Percentiles rank a stretch among this genome's conserved stretches.
These are phyloP conservation scores for Scheffersomyces lignosus DNA, from an alignment of 805 yeast genomes.

Conservation along the genomic window DNA sequence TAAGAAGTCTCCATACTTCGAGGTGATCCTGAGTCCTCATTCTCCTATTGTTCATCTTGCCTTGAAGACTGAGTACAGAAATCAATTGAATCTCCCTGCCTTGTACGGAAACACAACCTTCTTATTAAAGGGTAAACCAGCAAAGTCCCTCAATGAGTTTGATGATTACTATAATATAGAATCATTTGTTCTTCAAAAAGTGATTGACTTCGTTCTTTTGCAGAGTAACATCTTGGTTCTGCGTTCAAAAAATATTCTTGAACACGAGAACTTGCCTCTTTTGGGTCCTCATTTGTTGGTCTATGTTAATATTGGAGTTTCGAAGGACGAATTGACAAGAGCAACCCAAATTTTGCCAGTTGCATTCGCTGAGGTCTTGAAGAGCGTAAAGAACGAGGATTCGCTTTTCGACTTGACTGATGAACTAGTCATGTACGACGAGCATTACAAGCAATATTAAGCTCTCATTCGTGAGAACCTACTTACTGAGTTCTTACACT, in stretches of 20 bases:
- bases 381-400: conserved; percentile 16
- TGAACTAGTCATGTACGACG: conserved; percentile 23
- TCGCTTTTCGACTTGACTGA: conserved; percentile 28
- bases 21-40: conserved; percentile 53
- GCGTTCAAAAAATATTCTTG: conserved; percentile 62
- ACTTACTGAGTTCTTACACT: conserved; percentile 1
- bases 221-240: conserved; percentile 58
- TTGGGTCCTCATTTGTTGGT: conserved; percentile 37
- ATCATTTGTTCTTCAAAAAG: conserved; percentile 60
- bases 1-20: conserved; percentile 38
- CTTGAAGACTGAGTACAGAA: conserved; percentile 49
- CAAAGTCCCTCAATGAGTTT: conserved; percentile 42
- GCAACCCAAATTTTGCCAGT: conserved; percentile 22
- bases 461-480: not conserved
- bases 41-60: conserved; percentile 74
- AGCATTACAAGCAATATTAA: not conserved
- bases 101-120: conserved; percentile 50
- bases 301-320: conserved; percentile 29
- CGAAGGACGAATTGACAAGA: conserved; percentile 25
- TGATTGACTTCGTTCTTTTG: conserved; percentile 57
- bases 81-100: conserved; percentile 45
- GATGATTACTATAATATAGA: conserved; percentile 51
- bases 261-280: conserved; percentile 71
- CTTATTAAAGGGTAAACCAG: conserved; percentile 44
- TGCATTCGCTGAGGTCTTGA: conserved; percentile 23